phyloP scores from a whole-genome alignment of 2,329 filamentous ascomycete species.

The Zopfia rhizophila region DNA sequence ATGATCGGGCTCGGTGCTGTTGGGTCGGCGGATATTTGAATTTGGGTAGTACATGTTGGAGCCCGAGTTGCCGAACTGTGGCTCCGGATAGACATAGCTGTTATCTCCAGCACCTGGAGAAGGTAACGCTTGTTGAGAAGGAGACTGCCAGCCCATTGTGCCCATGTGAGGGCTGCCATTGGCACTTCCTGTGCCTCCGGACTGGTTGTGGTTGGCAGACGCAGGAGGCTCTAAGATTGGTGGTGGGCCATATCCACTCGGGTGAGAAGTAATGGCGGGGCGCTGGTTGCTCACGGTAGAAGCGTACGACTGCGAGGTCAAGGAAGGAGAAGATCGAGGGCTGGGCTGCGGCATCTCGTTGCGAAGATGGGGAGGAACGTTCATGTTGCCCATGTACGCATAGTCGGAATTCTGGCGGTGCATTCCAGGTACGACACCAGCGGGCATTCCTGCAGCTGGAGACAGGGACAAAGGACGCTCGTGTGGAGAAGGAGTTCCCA shows the following conservation, averaged over 20 bases:
- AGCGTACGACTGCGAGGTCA: conserved; percentile 72
- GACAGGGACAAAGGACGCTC: conserved; percentile 83
- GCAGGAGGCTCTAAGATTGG: conserved; percentile 84
- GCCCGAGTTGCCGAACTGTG: conserved; percentile 68
- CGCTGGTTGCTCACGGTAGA: conserved; percentile 62
- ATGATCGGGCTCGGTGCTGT: conserved; percentile 74
- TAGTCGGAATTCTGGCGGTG: conserved; percentile 76
- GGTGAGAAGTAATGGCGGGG: conserved; percentile 82
- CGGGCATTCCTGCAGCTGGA: conserved; percentile 77
- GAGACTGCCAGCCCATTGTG: conserved; percentile 86
- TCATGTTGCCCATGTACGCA: conserved; percentile 79
- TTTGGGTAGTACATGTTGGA: conserved; percentile 77
- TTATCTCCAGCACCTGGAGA: conserved; percentile 74
- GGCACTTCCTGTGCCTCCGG: conserved; percentile 68
- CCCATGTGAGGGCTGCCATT: conserved; percentile 87
- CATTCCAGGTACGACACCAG: conserved; percentile 70
- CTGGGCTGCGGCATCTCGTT: conserved; percentile 77
- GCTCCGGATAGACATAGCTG: conserved; percentile 85
- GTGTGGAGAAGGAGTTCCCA: conserved; percentile 85
- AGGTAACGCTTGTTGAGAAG: conserved; percentile 76
- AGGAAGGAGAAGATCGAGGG: conserved; percentile 70
- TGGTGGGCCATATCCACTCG: conserved; percentile 81
- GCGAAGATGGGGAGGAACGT: conserved; percentile 84
- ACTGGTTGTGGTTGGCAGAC: conserved; percentile 79
- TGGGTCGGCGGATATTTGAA: conserved; percentile 75